Base-by-base conservation (phyloP, 78 protist species). In the Dictyostelium citrinum region DNA sequence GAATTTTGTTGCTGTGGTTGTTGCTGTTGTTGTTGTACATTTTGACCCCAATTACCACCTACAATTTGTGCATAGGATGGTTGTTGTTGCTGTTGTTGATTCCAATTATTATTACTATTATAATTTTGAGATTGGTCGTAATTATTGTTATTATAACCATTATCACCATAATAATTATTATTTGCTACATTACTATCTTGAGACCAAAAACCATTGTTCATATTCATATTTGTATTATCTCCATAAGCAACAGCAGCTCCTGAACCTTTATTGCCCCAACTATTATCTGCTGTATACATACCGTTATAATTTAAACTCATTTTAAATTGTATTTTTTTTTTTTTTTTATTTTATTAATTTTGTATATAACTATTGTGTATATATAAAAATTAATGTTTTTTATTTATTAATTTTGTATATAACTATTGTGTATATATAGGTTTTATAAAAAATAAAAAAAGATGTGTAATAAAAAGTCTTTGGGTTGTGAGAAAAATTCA, bases 1-100 rank as follows among this genome's bases (percentile, higher is more conserved):
- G 17, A 27, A 76, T 76, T 82, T 41, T 85, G 92, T 60, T 29
- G 74, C 29, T 72, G 83, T 20, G 35, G 46, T 14, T 71, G 76
- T 29, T 72, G 83, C 14, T 58, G 46, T 14, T 71, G 76, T 55
- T 76, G 82, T 55, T 85, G 83, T 35, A 37, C 17, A 20, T 49
- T 46, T 78, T 43, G 72, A 11, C 72, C 17, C 77, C 77, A 70
- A 70, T 33, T 33, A 17, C 24, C 77, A 6, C 77, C 45, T 14
- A 31, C 77, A 17, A 70, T 70, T 16, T 70, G 77, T 16, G 77
- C 77, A 70, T 70, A 70, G 2, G 77, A 70, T 27, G 45, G 82
- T 12, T 17, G 33, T 75, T 75, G 81, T 43, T 11, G 12, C 10
- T 67, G 80, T 70, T 37, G 80, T 33, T 83, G 82, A 9, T 58